Percentiles rank a stretch among this genome's conserved stretches.
Conservation (phyloP, 176 grass and related monocot species). For the Eragrostis curvula region DNA sequence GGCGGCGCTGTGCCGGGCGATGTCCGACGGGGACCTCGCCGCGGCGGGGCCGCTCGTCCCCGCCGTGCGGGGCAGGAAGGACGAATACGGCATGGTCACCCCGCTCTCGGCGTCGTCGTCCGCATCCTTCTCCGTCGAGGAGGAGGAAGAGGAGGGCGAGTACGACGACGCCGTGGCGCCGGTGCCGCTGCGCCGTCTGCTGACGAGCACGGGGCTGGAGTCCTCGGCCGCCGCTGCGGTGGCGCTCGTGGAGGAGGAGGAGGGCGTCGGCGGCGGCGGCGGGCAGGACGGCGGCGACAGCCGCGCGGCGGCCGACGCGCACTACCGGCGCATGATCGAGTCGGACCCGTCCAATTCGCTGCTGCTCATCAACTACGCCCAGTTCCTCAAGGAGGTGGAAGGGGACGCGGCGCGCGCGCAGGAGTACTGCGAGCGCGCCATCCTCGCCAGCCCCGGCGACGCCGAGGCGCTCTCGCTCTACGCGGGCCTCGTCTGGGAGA, state of each 20-base stretch:
- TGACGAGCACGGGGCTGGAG: conserved; percentile 60
- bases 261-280: background rate
- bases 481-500: conserved; percentile 71
- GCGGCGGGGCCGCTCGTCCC: background rate
- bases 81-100: background rate
- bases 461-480: conserved; percentile 58
- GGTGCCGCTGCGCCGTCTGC: conserved; percentile 38
- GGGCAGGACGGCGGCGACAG: background rate
- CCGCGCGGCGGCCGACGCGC: conserved; percentile 23
- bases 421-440: conserved; percentile 67
- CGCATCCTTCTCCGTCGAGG: conserved; percentile 30
- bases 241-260: conserved; percentile 35
- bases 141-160: background rate
- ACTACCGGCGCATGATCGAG: conserved; percentile 58
- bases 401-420: conserved; percentile 48
- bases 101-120: background rate
- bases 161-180: conserved; percentile 5
- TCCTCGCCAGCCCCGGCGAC: conserved; percentile 52
- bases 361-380: conserved; percentile 62
- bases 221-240: background rate
- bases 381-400: conserved; percentile 59
- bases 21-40: conserved; percentile 50
- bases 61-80: background rate
- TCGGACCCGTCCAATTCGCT: conserved; percentile 59
- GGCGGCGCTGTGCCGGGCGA: conserved; percentile 43